phyloP scores from a whole-genome alignment of 371 early-diverging fungal species.

The Mortierella sp. region DNA sequence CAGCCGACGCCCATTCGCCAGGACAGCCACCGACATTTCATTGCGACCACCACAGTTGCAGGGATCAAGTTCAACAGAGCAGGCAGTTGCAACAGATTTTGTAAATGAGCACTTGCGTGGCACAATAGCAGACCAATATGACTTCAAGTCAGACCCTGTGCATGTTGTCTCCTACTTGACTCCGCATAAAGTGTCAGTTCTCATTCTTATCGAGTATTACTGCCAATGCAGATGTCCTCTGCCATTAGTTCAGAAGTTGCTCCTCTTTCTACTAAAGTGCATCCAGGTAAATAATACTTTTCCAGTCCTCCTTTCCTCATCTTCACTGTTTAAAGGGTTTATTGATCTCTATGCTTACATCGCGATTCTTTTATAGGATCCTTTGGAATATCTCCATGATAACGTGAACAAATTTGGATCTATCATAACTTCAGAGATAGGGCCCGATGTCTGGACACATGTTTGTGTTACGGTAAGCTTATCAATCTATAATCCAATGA shows the following conservation, averaged over 20 bases:
- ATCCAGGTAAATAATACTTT: slow-evolving; percentile 31
- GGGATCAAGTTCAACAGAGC: slow-evolving; percentile 8
- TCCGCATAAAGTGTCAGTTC: slow-evolving; percentile 45
- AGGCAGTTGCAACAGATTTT: neutral
- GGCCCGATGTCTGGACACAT: slow-evolving; percentile 16
- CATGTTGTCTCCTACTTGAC: slow-evolving; percentile 46
- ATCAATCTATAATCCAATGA: neutral
- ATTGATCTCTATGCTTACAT: neutral
- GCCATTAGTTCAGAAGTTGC: slow-evolving; percentile 7
- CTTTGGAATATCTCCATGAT: slow-evolving; percentile 35
- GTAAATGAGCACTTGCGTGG: neutral
- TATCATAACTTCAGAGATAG: slow-evolving; percentile 8
- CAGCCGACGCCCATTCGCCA: slow-evolving; percentile 29
- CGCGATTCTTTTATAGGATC: slow-evolving; percentile 25
- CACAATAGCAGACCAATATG: neutral
- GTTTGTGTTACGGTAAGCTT: slow-evolving; percentile 21
- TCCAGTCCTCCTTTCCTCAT: neutral
- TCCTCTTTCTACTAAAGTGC: slow-evolving; percentile 31
- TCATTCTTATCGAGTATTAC: slow-evolving; percentile 40
- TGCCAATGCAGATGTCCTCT: slow-evolving; percentile 26
- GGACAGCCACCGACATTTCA: slow-evolving; percentile 50
- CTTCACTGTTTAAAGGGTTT: neutral
- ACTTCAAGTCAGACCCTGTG: slow-evolving; percentile 2
- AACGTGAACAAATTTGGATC: slow-evolving; percentile 19
- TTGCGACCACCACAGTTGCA: slow-evolving; percentile 30